phyloP scores from a whole-genome alignment of 2,329 filamentous ascomycete genomes.

The Claviceps humidiphila region DNA sequence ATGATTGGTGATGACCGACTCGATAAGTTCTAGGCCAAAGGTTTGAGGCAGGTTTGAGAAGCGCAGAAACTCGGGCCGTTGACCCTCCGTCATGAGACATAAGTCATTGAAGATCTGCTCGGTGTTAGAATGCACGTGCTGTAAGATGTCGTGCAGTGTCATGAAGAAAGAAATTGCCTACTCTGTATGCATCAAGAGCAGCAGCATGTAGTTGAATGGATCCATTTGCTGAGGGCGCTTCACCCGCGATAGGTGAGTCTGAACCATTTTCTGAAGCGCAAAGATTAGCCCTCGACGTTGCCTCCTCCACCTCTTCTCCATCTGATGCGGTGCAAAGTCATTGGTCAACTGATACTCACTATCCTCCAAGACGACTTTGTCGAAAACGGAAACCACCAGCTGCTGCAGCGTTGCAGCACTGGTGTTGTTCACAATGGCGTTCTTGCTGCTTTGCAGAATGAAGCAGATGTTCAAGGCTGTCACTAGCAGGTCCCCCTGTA shows the following conservation, averaged over 20 bases:
- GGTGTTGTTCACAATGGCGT: slow-evolving; percentile 85
- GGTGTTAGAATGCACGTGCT: slow-evolving; percentile 5
- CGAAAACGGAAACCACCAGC: slow-evolving; percentile 82
- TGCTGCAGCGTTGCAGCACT: slow-evolving; percentile 95
- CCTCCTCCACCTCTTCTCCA: too few relatives aligned
- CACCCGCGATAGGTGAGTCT: slow-evolving; percentile 46
- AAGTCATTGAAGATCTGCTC: slow-evolving; percentile 75
- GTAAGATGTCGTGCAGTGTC: background rate
- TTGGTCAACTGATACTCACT: slow-evolving; percentile 29
- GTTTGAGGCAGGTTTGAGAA: slow-evolving; percentile 67
- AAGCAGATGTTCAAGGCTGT: slow-evolving; percentile 84
- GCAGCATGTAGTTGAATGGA: slow-evolving; percentile 56
- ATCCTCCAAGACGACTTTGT: slow-evolving; percentile 77
- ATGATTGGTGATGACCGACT: slow-evolving; percentile 79
- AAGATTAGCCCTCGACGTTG: background rate
- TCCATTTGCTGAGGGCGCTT: slow-evolving; percentile 54
- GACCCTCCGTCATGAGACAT: slow-evolving; percentile 73
- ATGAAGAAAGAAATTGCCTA: slow-evolving; percentile 19
- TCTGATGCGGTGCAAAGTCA: background rate
- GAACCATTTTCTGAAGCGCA: slow-evolving; percentile 24
- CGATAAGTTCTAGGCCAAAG: slow-evolving; percentile 82
- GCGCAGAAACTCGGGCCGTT: slow-evolving; percentile 68
- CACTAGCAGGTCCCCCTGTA: slow-evolving; percentile 70
- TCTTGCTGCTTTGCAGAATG: slow-evolving; percentile 80
- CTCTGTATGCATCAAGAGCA: slow-evolving; percentile 72